phyloP scores from a whole-genome alignment of 371 early-diverging fungal species.

The Mortierella sp. region DNA sequence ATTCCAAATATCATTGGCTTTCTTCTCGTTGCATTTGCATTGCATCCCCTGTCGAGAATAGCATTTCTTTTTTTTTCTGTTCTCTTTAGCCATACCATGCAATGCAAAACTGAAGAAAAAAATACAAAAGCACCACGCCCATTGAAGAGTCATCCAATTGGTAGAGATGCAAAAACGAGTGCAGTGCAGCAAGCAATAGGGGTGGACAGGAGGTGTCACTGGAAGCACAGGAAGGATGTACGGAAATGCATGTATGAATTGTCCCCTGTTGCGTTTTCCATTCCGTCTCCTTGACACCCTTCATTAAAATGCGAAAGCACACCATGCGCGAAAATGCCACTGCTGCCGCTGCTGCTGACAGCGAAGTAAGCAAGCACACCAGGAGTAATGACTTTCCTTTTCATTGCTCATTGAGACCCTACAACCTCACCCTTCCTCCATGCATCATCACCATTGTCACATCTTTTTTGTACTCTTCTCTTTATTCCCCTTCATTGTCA shows the following conservation, averaged over 20 bases:
- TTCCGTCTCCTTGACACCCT: background rate
- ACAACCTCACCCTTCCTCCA: background rate
- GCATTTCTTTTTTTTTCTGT: background rate
- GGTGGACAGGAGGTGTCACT: background rate
- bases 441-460: background rate
- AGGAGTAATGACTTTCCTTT: too few species aligned
- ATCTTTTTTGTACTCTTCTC: background rate
- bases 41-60: slow-evolving; percentile 1
- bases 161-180: background rate
- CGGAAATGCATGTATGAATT: background rate
- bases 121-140: background rate
- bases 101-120: background rate
- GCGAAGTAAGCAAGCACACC: too few species aligned
- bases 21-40: background rate
- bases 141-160: background rate
- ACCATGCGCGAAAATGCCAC: background rate
- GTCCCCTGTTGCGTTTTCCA: background rate
- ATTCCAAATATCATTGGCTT: background rate
- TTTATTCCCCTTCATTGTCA: background rate
- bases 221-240: background rate
- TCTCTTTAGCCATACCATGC: background rate
- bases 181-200: background rate
- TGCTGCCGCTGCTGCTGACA: background rate
- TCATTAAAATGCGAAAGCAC: background rate
- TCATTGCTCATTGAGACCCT: too few species aligned